Evolutionary conservation across 352 stramenopile species (phyloP), one percentile per base, ranked within the genome.

Genomic region (Globisporangium mamillatum): DNA sequence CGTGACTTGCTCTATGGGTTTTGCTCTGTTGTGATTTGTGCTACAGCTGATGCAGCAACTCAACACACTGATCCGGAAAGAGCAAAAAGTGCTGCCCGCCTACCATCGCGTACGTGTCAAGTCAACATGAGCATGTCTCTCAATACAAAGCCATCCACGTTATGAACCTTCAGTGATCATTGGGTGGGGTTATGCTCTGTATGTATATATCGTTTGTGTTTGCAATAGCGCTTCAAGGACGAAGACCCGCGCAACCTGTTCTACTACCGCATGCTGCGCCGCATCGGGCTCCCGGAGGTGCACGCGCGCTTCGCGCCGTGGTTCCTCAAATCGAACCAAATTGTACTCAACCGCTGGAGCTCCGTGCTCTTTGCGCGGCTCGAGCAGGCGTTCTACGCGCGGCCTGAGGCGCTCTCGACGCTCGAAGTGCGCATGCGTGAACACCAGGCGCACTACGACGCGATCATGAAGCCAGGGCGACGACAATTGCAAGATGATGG

Each of bases 201-300:
- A 14, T 46, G 38, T 46, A 18, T 46, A 16, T 6, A 18, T 18
- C 12, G 12, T 46, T 46, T 55, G 48, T 55, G n/a, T 32, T 14
- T 29, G 2, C 16, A 34, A 22, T 32, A 92, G 84, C 81, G 76
- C 74, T 79, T 74, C 67, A 84, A 82, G n/a, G 69, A 85, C 63
- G 82, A 93, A 65, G 82, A 91, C 55, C 78, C 82, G 3, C 81
- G 84, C 27, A 89, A 78, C 36, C 74, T 86, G 29, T 91, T 90
- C 57, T 93, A 93, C 70, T 91, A 90, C 64, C 75, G 77, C 63
- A 93, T 93, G 84, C 78, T 93, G 44, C 84, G 82, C 7, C 84
- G 84, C 38, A 75, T 90, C 5, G 84, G 84, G 3, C 72, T 93
- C 5, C 84, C 82, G 3, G 81, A 90, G 64, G 72, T 91, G 12